Percentiles rank a stretch among this genome's conserved stretches.
phyloP scores from a whole-genome alignment of 805 yeast genomes.

The Kluyveromyces wickerhamii region DNA sequence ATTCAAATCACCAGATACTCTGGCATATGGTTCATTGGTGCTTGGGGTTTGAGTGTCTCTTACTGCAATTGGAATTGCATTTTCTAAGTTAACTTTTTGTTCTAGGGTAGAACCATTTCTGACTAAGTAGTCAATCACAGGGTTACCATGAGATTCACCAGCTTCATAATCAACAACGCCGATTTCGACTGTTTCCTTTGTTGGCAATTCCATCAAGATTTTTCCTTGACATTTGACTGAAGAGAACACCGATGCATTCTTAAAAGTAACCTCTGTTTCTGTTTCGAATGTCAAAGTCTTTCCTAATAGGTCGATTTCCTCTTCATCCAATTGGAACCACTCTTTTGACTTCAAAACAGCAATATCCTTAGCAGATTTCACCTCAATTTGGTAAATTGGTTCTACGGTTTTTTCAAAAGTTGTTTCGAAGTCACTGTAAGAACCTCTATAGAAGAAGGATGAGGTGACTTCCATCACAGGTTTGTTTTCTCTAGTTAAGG shows the following conservation, averaged over 20 bases:
- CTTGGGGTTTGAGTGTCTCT: slow-evolving; percentile 71
- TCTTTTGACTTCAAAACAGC: slow-evolving; percentile 93
- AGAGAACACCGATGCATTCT: slow-evolving; percentile 65
- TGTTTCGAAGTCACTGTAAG: slow-evolving; percentile 77
- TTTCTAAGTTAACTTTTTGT: slow-evolving; percentile 86
- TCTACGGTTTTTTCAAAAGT: slow-evolving; percentile 85
- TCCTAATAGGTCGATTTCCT: slow-evolving; percentile 60
- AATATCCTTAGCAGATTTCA: slow-evolving; percentile 75
- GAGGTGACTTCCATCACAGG: slow-evolving; percentile 93
- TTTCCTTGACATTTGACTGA: slow-evolving; percentile 80
- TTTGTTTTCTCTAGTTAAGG: slow-evolving; percentile 62
- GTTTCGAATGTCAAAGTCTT: slow-evolving; percentile 84
- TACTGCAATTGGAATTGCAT: slow-evolving; percentile 75
- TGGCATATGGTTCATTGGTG: slow-evolving; percentile 93
- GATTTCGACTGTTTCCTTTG: slow-evolving; percentile 78
- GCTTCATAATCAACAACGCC: slow-evolving; percentile 85
- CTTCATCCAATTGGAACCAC: slow-evolving; percentile 85
- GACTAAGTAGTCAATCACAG: slow-evolving; percentile 86
- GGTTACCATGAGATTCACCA: slow-evolving; percentile 92
- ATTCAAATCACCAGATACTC: slow-evolving; percentile 95
- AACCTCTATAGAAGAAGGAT: slow-evolving; percentile 94
- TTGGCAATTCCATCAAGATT: slow-evolving; percentile 80
- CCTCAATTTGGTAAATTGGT: slow-evolving; percentile 72
- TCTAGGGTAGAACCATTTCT: slow-evolving; percentile 92
- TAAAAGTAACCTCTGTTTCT: slow-evolving; percentile 75